Base-by-base conservation (phyloP, 208 protist species). In the Trypanosoma cruzi region DNA sequence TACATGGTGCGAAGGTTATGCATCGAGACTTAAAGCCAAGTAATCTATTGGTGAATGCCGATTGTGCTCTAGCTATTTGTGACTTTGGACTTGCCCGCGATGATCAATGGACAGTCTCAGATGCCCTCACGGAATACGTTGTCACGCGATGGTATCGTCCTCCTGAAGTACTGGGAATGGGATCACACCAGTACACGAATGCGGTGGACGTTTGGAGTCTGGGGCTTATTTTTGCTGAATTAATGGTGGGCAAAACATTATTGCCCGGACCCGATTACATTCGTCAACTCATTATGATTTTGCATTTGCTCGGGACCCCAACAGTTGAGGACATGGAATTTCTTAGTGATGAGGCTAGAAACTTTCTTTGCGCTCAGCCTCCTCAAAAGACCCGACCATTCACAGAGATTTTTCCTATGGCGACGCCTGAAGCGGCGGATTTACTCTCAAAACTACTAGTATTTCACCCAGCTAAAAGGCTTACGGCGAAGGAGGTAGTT, bases 131-230 rank as follows among this genome's bases (percentile, higher is more conserved):
- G 16, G 95, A 98, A 65, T 99, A 99, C 73, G 97, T 99, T 10
- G 96, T 98, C 28, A 99, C 98, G 8, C 82, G 99, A 4, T 99
- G 99, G 98, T 99, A 99, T 75, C 85, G 99, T 34, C 97, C 99
- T n/a, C 99, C 99, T 20, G 99, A 99, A 76, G 86, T 99, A 24
- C 91, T 99, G 48, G 88, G 84, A 8, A 92, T 93, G 83, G 84
- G 84, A 40, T 81, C 84, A 18, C 80, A 80, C 55, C 82, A 86
- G 59, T 99, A 99, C 80, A 98, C 95, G 0, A 97, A 89, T 34
- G 85, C 97, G 8, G 98, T 99, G 22, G 97, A 98, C 82, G 84
- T 99, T 49, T 99, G 97, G 98, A 98, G 95, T 37, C 67, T 95
- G 26, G 98, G 98, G 10, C 98, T 98, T 65, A 99, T 99, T 42